These are phyloP conservation scores for Plectosphaerella cucumerina DNA, from an alignment of 2,329 filamentous ascomycete genomes.

Conservation along the genomic window DNA sequence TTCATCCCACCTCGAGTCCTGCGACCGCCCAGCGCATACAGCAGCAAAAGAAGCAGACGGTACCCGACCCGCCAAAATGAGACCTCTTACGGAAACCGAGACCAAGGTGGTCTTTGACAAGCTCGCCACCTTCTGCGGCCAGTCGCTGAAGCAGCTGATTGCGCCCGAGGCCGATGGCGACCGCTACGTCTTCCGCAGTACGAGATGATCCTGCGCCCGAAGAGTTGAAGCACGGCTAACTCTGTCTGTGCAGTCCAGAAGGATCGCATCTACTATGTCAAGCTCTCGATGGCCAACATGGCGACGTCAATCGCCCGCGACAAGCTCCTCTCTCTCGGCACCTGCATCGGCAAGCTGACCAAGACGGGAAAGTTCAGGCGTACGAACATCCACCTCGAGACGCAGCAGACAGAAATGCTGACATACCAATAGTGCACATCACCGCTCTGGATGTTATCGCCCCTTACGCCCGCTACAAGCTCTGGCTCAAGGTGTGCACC, in stretches of 20 bases:
- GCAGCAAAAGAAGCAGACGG: constrained; percentile 4
- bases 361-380: constrained; percentile 83
- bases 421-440: constrained; percentile 60
- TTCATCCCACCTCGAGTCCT: constrained; percentile 1
- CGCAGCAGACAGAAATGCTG: neutral
- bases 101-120: constrained; percentile 84
- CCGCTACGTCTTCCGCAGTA: constrained; percentile 72
- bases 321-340: constrained; percentile 81
- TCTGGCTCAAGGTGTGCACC: constrained; percentile 70
- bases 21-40: constrained; percentile 1
- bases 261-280: constrained; percentile 86
- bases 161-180: constrained; percentile 66
- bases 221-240: neutral
- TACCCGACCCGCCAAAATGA: constrained; percentile 50
- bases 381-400: neutral
- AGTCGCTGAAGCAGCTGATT: constrained; percentile 80
- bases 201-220: constrained; percentile 31
- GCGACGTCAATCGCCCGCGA: constrained; percentile 81
- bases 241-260: constrained; percentile 46
- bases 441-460: constrained; percentile 84
- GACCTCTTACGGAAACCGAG: constrained; percentile 74
- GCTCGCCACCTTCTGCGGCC: constrained; percentile 88
- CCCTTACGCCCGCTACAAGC: constrained; percentile 89
- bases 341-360: constrained; percentile 89
- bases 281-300: constrained; percentile 83